phyloP scores from a whole-genome alignment of 345 rosid genomes.

The Heritiera fomes region DNA sequence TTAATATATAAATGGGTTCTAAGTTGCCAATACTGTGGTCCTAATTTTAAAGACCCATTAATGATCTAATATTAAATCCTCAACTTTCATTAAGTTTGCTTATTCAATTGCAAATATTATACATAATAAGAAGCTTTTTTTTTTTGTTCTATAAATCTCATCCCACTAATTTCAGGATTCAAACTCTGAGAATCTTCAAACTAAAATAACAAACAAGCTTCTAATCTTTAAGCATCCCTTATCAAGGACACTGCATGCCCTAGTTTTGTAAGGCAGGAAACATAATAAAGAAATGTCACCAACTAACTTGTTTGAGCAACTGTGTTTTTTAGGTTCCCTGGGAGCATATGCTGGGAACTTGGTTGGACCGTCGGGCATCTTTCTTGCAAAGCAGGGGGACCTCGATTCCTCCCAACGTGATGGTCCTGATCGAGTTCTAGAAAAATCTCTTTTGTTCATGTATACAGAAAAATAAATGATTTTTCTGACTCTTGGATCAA shows the following conservation, averaged over 20 bases:
- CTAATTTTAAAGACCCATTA: too few species aligned
- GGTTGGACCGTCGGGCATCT: conserved; percentile 15
- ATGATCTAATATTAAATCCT: not conserved
- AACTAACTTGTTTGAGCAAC: not conserved
- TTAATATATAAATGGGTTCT: too few species aligned
- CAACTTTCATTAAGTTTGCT: not conserved
- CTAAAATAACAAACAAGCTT: not conserved
- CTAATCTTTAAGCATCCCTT: not conserved
- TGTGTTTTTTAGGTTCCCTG: conserved; percentile 2
- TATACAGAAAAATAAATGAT: too few species aligned
- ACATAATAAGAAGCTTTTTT: too few species aligned
- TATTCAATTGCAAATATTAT: not conserved
- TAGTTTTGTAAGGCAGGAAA: not conserved
- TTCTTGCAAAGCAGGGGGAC: not conserved
- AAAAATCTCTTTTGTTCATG: too few species aligned
- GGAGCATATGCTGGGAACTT: not conserved
- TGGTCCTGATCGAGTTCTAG: not conserved
- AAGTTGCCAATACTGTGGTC: too few species aligned
- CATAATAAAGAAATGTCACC: not conserved
- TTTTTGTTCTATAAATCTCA: too few species aligned
- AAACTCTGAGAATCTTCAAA: not conserved
- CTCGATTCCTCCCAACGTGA: not conserved
- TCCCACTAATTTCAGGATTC: not conserved
- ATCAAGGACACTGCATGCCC: not conserved
- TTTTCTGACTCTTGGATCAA: too few species aligned